Base-by-base conservation (phyloP, 768 basidiomycete species). In the Leccinum barrowsii region DNA sequence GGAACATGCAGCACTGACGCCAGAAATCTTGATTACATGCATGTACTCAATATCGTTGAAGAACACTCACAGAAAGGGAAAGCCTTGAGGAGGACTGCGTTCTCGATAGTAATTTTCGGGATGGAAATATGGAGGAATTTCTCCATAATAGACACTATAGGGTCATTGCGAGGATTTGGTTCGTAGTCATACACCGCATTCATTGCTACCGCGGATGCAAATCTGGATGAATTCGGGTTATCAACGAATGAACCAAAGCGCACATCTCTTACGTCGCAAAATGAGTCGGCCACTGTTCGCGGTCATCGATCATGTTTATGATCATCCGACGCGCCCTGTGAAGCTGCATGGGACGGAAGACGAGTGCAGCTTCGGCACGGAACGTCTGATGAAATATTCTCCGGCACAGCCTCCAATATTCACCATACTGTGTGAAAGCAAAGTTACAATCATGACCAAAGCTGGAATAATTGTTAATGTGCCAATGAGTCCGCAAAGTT, bases 151-250 rank as follows among this genome's bases (percentile, higher is more conserved):
- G 46, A 47, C 46, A 47, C 46, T 13, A 22, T 47, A 7, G 17
- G 37, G 8, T 40, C 37, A 10, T 40, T 40, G 37, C 37, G 37
- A 40, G 37, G 37, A n/a, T 32, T 32, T 5, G 37, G 37, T 3
- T 40, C 37, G 3, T 40, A 40, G 19, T 54, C 63, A 24, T 63
- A 62, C 5, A 61, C 46, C 11, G 15, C 32, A 21, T 50, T 53
- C 46, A 68, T 55, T 1, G 65, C 62, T 47, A 77, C 71, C 64
- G 71, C 58, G 62, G 65, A 68, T 7, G 76, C 65, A 32, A 70
- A 63, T 32, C 76, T 75, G 0, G 2, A 22, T n/a, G 7, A 30
- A 7, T 28, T 17, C 7, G 7, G 10, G 2, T 28, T 47, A 22
- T 11, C 13, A 22, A 34, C 6, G 2, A 22, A 30, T 7, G 1